Conservation (phyloP, 1,284 basidiomycete genomes). For the Stygiomarasmius scandens region DNA sequence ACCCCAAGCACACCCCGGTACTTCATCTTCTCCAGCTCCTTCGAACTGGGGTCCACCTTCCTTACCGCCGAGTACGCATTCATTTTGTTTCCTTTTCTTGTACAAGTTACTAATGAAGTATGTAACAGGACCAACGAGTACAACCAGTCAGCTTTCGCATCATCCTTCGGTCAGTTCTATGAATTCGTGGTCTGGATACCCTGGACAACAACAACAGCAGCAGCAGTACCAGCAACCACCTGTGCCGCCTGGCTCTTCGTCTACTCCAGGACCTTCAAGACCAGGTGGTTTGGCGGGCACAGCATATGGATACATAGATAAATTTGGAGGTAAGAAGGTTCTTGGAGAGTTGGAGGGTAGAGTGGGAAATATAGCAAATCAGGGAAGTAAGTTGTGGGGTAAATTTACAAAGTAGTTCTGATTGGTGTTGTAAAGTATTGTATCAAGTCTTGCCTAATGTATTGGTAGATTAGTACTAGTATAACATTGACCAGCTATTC, state of each 20-base stretch:
- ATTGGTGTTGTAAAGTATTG: background rate
- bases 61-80: conserved; percentile 39
- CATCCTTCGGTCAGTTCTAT: too few relatives aligned
- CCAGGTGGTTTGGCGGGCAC: background rate
- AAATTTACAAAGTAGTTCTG: background rate
- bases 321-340: background rate
- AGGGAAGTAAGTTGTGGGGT: background rate
- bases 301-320: background rate
- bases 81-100: conserved; percentile 17
- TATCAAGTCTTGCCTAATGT: too few relatives aligned
- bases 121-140: background rate
- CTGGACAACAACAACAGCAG: background rate
- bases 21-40: conserved; percentile 1
- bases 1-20: background rate
- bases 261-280: background rate
- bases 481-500: too few relatives aligned
- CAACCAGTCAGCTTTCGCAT: background rate
- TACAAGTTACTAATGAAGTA: background rate
- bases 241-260: background rate
- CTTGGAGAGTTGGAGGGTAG: background rate
- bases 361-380: background rate
- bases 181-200: background rate
- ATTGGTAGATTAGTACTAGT: too few relatives aligned
- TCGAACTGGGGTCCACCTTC: conserved; percentile 20
- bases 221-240: background rate